Conservation (phyloP, 2,329 filamentous ascomycete species). For the Sporothrix luriei region DNA sequence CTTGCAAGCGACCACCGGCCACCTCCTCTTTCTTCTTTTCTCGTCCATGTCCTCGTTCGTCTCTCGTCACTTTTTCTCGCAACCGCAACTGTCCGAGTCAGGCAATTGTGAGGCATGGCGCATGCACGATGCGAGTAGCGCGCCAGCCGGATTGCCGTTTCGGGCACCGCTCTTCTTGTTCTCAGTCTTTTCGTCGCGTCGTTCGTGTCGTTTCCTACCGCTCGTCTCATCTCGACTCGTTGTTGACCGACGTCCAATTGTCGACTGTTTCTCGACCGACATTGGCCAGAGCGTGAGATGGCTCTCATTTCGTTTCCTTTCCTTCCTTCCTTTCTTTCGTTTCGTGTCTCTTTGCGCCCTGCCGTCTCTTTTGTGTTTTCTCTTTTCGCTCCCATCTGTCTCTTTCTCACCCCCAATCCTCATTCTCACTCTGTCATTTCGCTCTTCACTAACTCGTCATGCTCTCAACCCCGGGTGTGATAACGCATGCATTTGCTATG, state of each 20-base stretch:
- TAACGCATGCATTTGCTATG: background rate
- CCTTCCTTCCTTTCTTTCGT: background rate
- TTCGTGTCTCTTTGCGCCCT: background rate
- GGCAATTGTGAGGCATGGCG: background rate
- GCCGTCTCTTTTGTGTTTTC: background rate
- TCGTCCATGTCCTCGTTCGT: background rate
- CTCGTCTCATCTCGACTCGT: background rate
- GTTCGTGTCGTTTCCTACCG: background rate
- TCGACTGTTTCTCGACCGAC: background rate
- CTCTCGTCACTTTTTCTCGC: background rate
- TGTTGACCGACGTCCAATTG: background rate
- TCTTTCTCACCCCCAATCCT: constrained; percentile 1
- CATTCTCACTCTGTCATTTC: background rate
- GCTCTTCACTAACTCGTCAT: background rate
- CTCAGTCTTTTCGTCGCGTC: too few relatives aligned
- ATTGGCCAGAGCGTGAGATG: background rate
- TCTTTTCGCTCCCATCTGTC: background rate
- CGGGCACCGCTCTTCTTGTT: background rate
- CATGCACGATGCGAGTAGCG: constrained; percentile 19
- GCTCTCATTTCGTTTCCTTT: too few relatives aligned
- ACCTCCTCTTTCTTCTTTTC: background rate
- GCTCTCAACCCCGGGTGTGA: background rate
- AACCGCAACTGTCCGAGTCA: background rate
- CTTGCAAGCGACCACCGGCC: background rate
- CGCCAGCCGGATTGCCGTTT: constrained; percentile 3